Conservation (phyloP, 2,329 filamentous ascomycete genomes). For the Decorospora gaudefroyi region DNA sequence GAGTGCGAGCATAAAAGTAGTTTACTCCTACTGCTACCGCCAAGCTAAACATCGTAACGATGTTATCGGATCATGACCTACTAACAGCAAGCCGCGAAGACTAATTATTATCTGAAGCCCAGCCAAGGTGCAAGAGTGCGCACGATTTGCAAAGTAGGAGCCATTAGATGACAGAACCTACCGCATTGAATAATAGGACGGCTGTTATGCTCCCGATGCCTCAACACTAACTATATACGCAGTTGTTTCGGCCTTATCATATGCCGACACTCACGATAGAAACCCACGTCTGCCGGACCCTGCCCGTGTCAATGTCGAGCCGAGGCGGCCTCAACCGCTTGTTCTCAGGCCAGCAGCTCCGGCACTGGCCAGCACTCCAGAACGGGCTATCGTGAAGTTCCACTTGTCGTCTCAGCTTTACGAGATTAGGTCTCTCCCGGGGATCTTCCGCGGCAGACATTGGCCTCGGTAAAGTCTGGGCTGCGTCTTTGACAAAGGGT, state of each 20-base stretch:
- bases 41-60: no score
- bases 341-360: constrained; percentile 22
- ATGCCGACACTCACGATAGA: constrained; percentile 8
- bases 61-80: no score
- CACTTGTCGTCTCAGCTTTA: constrained; percentile 42
- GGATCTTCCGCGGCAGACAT: constrained; percentile 14
- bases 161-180: constrained; percentile 9
- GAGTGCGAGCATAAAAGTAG: no score
- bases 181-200: constrained; percentile 6
- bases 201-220: constrained; percentile 5
- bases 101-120: no score
- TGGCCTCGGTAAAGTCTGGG: constrained; percentile 25
- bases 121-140: constrained; percentile 14
- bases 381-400: constrained; percentile 36
- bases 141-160: constrained; percentile 11
- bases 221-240: constrained; percentile 10
- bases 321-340: constrained; percentile 26
- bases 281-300: constrained; percentile 11
- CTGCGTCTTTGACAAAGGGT: constrained; percentile 23
- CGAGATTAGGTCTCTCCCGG: constrained; percentile 30
- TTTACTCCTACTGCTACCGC: no score
- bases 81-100: constrained; percentile 8
- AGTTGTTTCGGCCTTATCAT: constrained; percentile 13
- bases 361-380: constrained; percentile 35
- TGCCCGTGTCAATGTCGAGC: constrained; percentile 8